phyloP scores from a whole-genome alignment of 805 yeast genomes.

The Candida orba region DNA sequence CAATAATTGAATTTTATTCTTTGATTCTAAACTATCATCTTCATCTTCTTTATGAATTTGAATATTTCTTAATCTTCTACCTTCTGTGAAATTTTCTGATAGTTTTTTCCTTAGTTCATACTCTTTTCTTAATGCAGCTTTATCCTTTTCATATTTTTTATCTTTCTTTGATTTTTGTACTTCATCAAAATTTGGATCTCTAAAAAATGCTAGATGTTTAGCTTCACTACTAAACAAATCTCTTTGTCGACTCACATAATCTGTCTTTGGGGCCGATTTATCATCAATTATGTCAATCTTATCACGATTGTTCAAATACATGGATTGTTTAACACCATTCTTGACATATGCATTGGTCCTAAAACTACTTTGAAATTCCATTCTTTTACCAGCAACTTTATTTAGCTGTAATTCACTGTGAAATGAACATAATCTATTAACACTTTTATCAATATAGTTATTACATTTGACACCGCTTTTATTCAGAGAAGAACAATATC shows the following conservation, averaged over 20 bases:
- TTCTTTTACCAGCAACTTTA: slow-evolving; percentile 50
- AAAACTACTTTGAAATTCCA: slow-evolving; percentile 65
- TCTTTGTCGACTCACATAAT: slow-evolving; percentile 18
- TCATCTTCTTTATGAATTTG: slow-evolving; percentile 11
- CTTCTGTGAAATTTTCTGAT: slow-evolving; percentile 11
- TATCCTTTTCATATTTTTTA: slow-evolving; percentile 24
- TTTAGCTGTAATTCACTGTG: slow-evolving; percentile 58
- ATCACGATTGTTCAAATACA: slow-evolving; percentile 29
- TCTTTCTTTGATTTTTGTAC: slow-evolving; percentile 32
- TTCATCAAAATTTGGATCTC: slow-evolving; percentile 24
- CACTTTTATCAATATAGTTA: slow-evolving; percentile 49
- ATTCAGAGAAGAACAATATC: slow-evolving; percentile 47
- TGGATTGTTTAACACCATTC: slow-evolving; percentile 34
- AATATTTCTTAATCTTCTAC: slow-evolving; percentile 24
- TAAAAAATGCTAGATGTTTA: slow-evolving; percentile 44
- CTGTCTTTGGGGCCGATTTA: slow-evolving; percentile 18
- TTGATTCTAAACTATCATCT: slow-evolving; percentile 18
- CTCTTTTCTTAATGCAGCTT: slow-evolving; percentile 3
- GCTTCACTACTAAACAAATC: slow-evolving; percentile 32
- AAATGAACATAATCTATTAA: slow-evolving; percentile 56
- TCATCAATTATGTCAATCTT: slow-evolving; percentile 22
- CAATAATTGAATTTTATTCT: slow-evolving; percentile 23
- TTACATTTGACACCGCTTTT: slow-evolving; percentile 48
- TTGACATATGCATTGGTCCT: slow-evolving; percentile 49
- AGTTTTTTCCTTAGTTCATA: slow-evolving; percentile 6